These are phyloP conservation scores for Kodamaea suecica DNA, from an alignment of 1,139 yeast genomes.

Conservation along the genomic window DNA sequence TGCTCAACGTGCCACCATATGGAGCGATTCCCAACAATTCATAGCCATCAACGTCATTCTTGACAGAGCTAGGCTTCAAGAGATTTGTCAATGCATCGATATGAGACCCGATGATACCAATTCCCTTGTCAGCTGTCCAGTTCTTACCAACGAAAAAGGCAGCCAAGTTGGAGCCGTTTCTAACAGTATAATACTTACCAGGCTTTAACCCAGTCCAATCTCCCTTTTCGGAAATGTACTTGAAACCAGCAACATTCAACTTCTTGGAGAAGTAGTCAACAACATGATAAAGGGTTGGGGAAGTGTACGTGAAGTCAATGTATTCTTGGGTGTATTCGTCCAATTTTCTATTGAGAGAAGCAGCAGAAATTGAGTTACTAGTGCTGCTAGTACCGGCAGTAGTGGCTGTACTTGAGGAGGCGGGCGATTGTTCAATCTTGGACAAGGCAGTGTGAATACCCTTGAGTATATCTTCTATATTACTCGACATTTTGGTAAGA, in stretches of 20 bases:
- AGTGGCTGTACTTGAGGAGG: not conserved
- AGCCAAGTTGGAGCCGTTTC: slow-evolving; percentile 54
- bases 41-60: slow-evolving; percentile 52
- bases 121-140: slow-evolving; percentile 57
- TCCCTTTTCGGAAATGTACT: slow-evolving; percentile 49
- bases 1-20: slow-evolving; percentile 56
- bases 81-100: slow-evolving; percentile 57
- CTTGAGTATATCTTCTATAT: slow-evolving; percentile 10
- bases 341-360: slow-evolving; percentile 14
- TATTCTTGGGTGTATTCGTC: slow-evolving; percentile 45
- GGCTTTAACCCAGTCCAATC: slow-evolving; percentile 40
- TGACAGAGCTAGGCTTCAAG: slow-evolving; percentile 55
- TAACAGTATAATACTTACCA: slow-evolving; percentile 53
- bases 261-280: slow-evolving; percentile 41
- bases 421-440: slow-evolving; percentile 4
- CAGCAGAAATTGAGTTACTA: slow-evolving; percentile 5
- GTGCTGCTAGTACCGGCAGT: not conserved
- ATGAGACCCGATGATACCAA: slow-evolving; percentile 60
- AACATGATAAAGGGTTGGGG: slow-evolving; percentile 65
- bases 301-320: slow-evolving; percentile 54
- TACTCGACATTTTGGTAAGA: slow-evolving; percentile 6
- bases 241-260: slow-evolving; percentile 51
- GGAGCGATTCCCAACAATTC: slow-evolving; percentile 65
- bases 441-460: slow-evolving; percentile 11
- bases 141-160: slow-evolving; percentile 57